These are phyloP conservation scores for Yarrowia sp. DNA, from an alignment of 805 yeast genomes.

Conservation along the genomic window DNA sequence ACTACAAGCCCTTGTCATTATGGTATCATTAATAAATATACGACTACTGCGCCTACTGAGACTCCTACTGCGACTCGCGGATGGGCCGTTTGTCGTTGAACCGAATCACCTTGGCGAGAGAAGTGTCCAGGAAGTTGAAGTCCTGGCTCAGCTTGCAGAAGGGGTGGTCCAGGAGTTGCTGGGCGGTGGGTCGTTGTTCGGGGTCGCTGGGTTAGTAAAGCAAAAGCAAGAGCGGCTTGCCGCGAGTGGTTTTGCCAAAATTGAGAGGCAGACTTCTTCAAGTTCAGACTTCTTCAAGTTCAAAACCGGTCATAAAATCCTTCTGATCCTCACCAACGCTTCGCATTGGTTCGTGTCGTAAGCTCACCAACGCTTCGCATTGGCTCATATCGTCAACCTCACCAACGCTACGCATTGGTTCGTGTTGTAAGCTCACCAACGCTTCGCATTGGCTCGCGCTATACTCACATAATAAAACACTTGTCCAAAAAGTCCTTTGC, in stretches of 20 bases:
- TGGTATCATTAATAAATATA: conserved; percentile 23
- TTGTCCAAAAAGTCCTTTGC: conserved; percentile 75
- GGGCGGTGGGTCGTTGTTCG: conserved; percentile 87
- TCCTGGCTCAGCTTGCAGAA: conserved; percentile 55
- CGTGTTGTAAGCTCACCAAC: not conserved
- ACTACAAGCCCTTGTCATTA: not conserved
- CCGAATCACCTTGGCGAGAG: conserved; percentile 61
- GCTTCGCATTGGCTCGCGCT: conserved; percentile 1
- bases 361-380: not conserved
- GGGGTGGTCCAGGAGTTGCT: conserved; percentile 60
- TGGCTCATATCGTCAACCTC: not conserved
- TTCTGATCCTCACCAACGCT: too few species aligned
- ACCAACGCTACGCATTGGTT: not conserved
- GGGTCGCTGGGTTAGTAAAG: conserved; percentile 59
- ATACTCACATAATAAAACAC: conserved; percentile 61
- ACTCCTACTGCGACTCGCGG: conserved; percentile 8
- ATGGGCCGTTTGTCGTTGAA: conserved; percentile 43
- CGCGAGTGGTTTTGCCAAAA: too few species aligned
- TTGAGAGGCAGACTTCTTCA: too few species aligned
- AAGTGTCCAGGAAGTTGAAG: conserved; percentile 63
- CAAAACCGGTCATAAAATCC: not conserved
- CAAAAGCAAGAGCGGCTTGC: too few species aligned
- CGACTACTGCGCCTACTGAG: too few species aligned
- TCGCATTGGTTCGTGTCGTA: not conserved
- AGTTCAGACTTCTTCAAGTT: too few species aligned